A percentile compares a stretch with the other conserved stretches of the same genome.
phyloP scores from a whole-genome alignment of 1,139 yeast genomes.

The Geotrichum candidum region DNA sequence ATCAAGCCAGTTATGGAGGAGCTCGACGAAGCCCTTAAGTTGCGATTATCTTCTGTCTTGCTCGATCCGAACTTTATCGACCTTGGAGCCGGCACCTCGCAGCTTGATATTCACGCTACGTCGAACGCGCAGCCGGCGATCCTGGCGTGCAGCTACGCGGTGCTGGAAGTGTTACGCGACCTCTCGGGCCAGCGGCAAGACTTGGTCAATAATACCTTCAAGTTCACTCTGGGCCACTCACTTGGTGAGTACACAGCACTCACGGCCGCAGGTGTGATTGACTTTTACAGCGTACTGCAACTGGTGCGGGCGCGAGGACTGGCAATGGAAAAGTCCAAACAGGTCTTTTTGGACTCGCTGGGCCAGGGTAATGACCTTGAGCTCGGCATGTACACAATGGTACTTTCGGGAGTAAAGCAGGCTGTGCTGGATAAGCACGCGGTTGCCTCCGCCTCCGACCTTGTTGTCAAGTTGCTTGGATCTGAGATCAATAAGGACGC shows the following conservation, averaged over 20 bases:
- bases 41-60: conserved; percentile 27
- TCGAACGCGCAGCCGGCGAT: conserved; percentile 60
- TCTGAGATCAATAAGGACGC: not conserved
- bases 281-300: conserved; percentile 41
- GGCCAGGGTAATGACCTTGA: conserved; percentile 28
- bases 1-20: conserved; percentile 31
- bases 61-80: conserved; percentile 21
- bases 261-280: conserved; percentile 41
- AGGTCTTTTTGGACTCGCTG: conserved; percentile 30
- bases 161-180: conserved; percentile 32
- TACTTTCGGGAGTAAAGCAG: conserved; percentile 22
- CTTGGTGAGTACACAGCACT: conserved; percentile 58
- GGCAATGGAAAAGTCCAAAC: conserved; percentile 42
- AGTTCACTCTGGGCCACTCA: conserved; percentile 50
- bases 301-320: conserved; percentile 49
- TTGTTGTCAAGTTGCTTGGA: conserved; percentile 2
- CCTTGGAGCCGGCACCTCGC: conserved; percentile 18
- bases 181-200: conserved; percentile 19
- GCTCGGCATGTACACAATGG: conserved; percentile 26
- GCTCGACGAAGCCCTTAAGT: conserved; percentile 32
- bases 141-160: conserved; percentile 43
- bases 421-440: not conserved
- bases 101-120: conserved; percentile 34
- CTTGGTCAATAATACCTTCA: conserved; percentile 22
- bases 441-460: not conserved